Base-by-base conservation (phyloP, 768 basidiomycete genomes). In the Leccinum boreale region DNA sequence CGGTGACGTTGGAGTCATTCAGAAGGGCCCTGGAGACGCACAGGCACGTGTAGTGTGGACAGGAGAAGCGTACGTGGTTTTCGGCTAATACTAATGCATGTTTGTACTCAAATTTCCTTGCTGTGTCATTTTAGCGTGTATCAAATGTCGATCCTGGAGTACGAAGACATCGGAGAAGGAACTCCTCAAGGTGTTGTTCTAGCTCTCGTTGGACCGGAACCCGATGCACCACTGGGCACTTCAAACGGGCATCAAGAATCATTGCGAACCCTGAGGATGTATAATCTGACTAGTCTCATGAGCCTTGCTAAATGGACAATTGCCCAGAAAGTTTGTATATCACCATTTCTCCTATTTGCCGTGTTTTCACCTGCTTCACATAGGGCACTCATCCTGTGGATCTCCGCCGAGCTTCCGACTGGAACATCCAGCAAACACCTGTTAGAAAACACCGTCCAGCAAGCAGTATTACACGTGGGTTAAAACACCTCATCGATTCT, bases 291-390 rank as follows among this genome's bases (percentile, higher is more conserved):
- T 19, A 90, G 90, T 67, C 73, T 94, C 6, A 79, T 81, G 9
- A 92, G 81, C 63, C 78, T 94, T 12, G 89, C 88, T 2, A 85
- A 84, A 65, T 93, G 88, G 88, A 79, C 83, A 0, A 73, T 86
- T 17, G 74, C 85, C 10, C 85, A 87, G 57, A 87, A 86, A 72
- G 91, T 87, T 60, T 44, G 73, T 65, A 19, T 1, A 26, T 24
- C 23, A 19, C 11, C 15, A 10, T 14, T 42, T 3, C n/a, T 31
- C 23, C 31, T 15, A 1, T 48, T 53, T 60, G 53, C 33, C 60
- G 51, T 59, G 24, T 7, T 45, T 26, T 66, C 44, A 65, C 35
- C 14, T 39, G 6, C 3, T 45, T 56, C 29, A 3, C 56, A 24
- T 60, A 89, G 86, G 84, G 82, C 23, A 69, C 79, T 19, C 75